Conservation (phyloP, 306 rosid genomes). For the Luffa aegyptiaca region DNA sequence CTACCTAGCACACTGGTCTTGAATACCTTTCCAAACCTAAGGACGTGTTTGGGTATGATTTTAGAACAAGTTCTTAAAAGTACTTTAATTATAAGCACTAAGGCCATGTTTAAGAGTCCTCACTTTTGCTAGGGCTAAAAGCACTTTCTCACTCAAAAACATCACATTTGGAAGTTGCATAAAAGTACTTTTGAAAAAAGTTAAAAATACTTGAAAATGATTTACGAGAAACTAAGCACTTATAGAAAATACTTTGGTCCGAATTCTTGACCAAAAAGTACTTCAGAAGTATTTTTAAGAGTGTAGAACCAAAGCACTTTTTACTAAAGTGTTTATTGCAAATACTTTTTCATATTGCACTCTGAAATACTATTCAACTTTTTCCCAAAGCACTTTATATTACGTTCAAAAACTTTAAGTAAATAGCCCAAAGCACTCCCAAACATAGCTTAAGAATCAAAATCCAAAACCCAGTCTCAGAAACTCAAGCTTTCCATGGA, state of each 20-base stretch:
- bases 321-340: neutral
- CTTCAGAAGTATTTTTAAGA: neutral
- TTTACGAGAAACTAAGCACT: too few species aligned
- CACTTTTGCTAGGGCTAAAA: neutral
- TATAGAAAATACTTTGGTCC: too few species aligned
- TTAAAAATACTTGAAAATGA: too few species aligned
- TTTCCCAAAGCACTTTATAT: neutral
- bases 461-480: neutral
- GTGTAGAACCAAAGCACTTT: neutral
- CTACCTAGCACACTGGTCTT: conserved; percentile 70
- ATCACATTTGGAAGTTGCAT: neutral
- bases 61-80: neutral
- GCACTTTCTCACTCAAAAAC: neutral
- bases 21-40: conserved; percentile 77
- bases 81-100: neutral
- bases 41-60: neutral
- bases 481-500: neutral
- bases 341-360: neutral
- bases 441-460: neutral
- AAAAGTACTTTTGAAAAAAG: neutral
- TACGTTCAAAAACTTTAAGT: neutral
- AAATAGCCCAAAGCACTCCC: neutral
- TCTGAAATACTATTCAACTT: neutral
- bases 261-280: neutral
- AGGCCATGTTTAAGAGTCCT: neutral